Evolutionary conservation across 2,329 filamentous ascomycete species (phyloP).

Genomic region (Talaromyces pinophilus): DNA sequence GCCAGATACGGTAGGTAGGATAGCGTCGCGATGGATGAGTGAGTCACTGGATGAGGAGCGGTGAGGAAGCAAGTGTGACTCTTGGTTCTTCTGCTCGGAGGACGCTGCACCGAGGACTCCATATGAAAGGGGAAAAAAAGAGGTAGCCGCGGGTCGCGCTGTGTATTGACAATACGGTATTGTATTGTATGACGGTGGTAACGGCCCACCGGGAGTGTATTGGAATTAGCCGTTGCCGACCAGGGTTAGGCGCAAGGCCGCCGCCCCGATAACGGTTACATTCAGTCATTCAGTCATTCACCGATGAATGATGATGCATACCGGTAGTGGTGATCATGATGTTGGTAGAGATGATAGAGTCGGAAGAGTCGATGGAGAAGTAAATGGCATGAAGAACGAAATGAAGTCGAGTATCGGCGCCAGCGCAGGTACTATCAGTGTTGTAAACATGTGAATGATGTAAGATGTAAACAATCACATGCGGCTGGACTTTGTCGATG

Average conservation of each 20-base stretch:
- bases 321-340: background rate
- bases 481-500: constrained; percentile 24
- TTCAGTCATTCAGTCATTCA: constrained; percentile 1
- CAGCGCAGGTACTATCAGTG: constrained; percentile 5
- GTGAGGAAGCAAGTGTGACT: background rate
- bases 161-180: constrained; percentile 9
- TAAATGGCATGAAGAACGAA: constrained; percentile 1
- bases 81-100: background rate
- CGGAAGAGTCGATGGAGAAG: background rate
- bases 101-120: constrained; percentile 1
- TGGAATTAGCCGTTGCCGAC: background rate
- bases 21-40: background rate
- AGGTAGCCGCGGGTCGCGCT: constrained; percentile 13
- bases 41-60: constrained; percentile 11
- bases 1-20: constrained; percentile 7
- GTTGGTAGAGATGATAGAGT: background rate
- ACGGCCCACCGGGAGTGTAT: background rate
- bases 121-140: background rate
- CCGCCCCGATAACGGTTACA: background rate
- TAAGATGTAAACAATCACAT: constrained; percentile 29
- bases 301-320: background rate
- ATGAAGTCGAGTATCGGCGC: constrained; percentile 8
- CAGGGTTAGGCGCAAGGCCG: background rate
- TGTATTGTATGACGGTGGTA: constrained; percentile 3
- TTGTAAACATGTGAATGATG: background rate